A percentile compares a stretch with the other conserved stretches of the same genome.
These are phyloP conservation scores for Oxyria digyna DNA, from an alignment of 148 eudicot genomes.

Conservation along the genomic window DNA sequence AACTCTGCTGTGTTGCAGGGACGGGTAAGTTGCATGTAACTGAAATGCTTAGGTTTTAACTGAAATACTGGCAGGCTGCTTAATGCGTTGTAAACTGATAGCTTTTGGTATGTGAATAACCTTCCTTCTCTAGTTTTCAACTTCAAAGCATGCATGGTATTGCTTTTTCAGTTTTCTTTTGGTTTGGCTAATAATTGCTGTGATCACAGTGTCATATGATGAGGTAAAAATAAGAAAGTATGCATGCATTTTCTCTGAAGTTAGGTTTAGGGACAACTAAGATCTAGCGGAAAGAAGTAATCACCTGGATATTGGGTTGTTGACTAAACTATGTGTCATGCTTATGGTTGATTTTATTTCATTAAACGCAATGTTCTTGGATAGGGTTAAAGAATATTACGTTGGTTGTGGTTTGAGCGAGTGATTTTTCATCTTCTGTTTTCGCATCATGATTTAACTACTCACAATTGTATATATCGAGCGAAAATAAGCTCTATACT, in stretches of 20 bases:
- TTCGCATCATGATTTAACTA: too few relatives aligned
- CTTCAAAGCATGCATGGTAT: neutral
- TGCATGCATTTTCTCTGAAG: too few relatives aligned
- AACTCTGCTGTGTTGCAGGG: neutral
- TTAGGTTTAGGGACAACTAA: too few relatives aligned
- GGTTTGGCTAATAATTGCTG: neutral
- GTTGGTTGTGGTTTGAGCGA: neutral
- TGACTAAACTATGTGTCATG: neutral
- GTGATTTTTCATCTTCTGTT: too few relatives aligned
- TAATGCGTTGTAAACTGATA: neutral
- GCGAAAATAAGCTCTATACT: neutral
- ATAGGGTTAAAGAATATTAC: neutral
- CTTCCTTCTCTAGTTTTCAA: neutral
- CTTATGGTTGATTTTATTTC: neutral
- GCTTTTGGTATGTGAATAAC: conserved; percentile 2
- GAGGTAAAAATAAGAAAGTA: neutral
- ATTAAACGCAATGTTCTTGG: neutral
- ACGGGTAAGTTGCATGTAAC: neutral
- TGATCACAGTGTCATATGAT: neutral
- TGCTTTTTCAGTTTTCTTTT: neutral
- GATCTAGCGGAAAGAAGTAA: too few relatives aligned
- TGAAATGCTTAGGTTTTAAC: neutral
- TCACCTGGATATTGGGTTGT: neutral
- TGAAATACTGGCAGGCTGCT: neutral
- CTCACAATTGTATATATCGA: too few relatives aligned